phyloP scores from a whole-genome alignment of 352 stramenopile species.

The Globisporangium irregulare region DNA sequence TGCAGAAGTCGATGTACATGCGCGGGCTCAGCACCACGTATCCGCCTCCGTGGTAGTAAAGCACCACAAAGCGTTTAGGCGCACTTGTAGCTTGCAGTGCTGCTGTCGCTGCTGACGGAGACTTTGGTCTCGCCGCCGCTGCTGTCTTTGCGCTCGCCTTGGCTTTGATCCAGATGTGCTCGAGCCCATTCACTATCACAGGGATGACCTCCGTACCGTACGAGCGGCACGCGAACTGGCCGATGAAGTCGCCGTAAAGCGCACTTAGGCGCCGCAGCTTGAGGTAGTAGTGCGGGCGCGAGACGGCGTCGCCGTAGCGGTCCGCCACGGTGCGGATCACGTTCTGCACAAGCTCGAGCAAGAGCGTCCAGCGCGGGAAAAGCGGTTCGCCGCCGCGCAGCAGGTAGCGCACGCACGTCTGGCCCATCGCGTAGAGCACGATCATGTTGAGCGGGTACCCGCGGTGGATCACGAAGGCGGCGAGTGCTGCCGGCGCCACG shows the following conservation, averaged over 20 bases:
- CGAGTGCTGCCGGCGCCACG: not conserved
- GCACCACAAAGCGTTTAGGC: slow-evolving; percentile 24
- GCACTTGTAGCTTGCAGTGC: slow-evolving; percentile 5
- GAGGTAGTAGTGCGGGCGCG: slow-evolving; percentile 15
- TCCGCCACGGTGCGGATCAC: slow-evolving; percentile 21
- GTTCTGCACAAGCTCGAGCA: slow-evolving; percentile 29
- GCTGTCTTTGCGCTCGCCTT: not conserved
- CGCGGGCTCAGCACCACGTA: slow-evolving; percentile 37
- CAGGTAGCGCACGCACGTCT: not conserved
- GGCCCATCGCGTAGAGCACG: slow-evolving; percentile 1
- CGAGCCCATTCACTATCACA: slow-evolving; percentile 35
- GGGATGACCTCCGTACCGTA: slow-evolving; percentile 21
- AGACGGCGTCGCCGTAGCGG: slow-evolving; percentile 19
- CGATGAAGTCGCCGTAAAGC: slow-evolving; percentile 23
- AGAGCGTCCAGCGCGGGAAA: slow-evolving; percentile 31
- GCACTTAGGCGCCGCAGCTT: slow-evolving; percentile 24
- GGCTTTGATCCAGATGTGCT: slow-evolving; percentile 40
- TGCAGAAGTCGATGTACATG: slow-evolving; percentile 35
- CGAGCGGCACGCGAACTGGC: slow-evolving; percentile 18
- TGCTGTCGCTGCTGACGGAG: not conserved
- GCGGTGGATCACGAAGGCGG: slow-evolving; percentile 8
- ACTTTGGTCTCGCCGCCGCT: slow-evolving; percentile 1
- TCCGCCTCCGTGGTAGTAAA: slow-evolving; percentile 46
- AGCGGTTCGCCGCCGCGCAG: slow-evolving; percentile 11
- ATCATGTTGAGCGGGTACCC: slow-evolving; percentile 15